Percentiles rank a stretch among this genome's conserved stretches.
phyloP scores from a whole-genome alignment of 805 yeast species.

The Cyberlindnera samutprakarnensis region DNA sequence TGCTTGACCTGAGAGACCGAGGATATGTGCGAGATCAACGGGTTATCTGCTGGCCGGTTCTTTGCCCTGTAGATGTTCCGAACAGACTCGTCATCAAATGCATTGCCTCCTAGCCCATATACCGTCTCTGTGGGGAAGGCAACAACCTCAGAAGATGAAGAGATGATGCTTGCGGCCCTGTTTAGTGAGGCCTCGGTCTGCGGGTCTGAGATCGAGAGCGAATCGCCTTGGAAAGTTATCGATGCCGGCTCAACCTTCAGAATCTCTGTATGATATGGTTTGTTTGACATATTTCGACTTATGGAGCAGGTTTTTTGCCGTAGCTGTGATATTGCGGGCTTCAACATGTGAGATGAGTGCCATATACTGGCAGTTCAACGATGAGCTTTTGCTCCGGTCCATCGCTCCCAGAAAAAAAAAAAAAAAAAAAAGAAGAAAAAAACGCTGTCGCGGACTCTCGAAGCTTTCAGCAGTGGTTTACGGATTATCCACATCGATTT shows the following conservation, averaged over 20 bases:
- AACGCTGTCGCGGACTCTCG: no score
- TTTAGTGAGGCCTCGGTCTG: slow-evolving; percentile 42
- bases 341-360: no score
- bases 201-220: slow-evolving; percentile 43
- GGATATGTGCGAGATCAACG: slow-evolving; percentile 84
- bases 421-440: no score
- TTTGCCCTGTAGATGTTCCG: slow-evolving; percentile 76
- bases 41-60: slow-evolving; percentile 93
- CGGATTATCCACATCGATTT: no score
- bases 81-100: slow-evolving; percentile 67
- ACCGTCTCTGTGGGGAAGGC: slow-evolving; percentile 98
- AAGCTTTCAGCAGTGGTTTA: no score
- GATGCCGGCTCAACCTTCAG: slow-evolving; percentile 16
- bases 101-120: slow-evolving; percentile 90
- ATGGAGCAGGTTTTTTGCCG: no score
- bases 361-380: no score
- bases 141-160: slow-evolving; percentile 50
- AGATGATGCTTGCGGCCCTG: slow-evolving; percentile 52
- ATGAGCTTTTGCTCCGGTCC: no score
- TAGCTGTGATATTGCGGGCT: no score
- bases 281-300: not conserved
- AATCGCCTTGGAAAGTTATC: slow-evolving; percentile 15
- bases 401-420: no score
- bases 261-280: slow-evolving; percentile 7
- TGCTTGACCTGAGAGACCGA: slow-evolving; percentile 65